Percentiles rank a stretch among this genome's conserved stretches.
These are phyloP conservation scores for Boletellus ananas DNA, from an alignment of 768 basidiomycete species.

Conservation along the genomic window DNA sequence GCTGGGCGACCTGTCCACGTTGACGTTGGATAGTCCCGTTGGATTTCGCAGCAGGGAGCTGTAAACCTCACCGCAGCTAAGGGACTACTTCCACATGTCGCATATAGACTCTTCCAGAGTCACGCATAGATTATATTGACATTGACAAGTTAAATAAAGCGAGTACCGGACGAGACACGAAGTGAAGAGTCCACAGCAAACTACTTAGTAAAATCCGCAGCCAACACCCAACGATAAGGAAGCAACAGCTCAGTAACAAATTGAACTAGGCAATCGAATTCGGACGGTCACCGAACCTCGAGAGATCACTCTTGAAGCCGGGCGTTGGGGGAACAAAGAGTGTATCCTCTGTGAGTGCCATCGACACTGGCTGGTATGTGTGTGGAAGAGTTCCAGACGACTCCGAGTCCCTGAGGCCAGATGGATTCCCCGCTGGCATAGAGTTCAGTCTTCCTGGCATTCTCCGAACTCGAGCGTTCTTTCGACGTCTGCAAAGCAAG, in stretches of 20 bases:
- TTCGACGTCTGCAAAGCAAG: conserved; percentile 50
- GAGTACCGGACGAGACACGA: not conserved
- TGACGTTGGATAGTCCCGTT: conserved; percentile 28
- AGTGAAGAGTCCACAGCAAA: conserved; percentile 7
- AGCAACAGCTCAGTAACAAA: not conserved
- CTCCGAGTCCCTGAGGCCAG: conserved; percentile 32
- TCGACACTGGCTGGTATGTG: conserved; percentile 70
- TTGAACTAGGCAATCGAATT: conserved; percentile 37
- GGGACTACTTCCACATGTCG: conserved; percentile 5
- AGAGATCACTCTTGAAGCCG: conserved; percentile 43
- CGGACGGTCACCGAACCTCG: conserved; percentile 36
- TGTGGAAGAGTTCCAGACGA: conserved; percentile 41
- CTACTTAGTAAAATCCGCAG: not conserved
- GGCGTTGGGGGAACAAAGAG: conserved; percentile 54
- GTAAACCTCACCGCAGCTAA: conserved; percentile 24
- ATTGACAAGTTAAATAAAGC: conserved; percentile 10
- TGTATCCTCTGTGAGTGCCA: conserved; percentile 45
- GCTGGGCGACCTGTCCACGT: conserved; percentile 23
- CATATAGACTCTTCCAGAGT: not conserved
- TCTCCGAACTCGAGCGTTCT: conserved; percentile 33
- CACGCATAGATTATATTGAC: conserved; percentile 1
- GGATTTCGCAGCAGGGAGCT: conserved; percentile 27
- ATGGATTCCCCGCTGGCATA: conserved; percentile 49
- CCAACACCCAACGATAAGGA: conserved; percentile 4
- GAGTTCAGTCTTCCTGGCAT: conserved; percentile 48